Base-by-base conservation (phyloP, 2,329 filamentous ascomycete genomes). In the Cladosporium oxysporum region DNA sequence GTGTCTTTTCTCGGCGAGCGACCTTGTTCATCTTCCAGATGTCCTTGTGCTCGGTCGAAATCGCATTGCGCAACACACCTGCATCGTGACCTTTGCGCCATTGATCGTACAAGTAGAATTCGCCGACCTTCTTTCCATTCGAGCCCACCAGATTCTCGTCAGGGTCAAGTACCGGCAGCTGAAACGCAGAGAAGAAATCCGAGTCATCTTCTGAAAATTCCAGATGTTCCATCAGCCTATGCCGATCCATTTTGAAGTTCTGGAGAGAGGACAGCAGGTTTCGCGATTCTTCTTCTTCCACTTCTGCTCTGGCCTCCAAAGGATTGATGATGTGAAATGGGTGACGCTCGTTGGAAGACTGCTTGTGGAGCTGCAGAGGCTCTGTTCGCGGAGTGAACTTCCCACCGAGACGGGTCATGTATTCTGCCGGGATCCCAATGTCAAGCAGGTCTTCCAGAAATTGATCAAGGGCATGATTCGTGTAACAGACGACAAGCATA, bases 351-450 rank as follows among this genome's bases (percentile, higher is more conserved):
- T 81, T 77, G 0, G 71, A 62, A 0, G 79, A 76, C 8, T 88
- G 79, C 62, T 84, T 87, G 8, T 81, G 74, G 0, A 72, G 71
- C 18, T 83, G 71, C 0, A 90, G 73, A 3, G 74, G 69, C 33
- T 83, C 79, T 0, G 86, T 88, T 64, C 86, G 57, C 26, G 57
- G 18, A 5, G 69, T 85, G 2, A 83, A 86, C 31, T 82, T 82
- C 0, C 81, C 82, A 0, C 89, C 88, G 3, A 91, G 84, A 0
- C 88, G 85, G 37, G 90, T 82, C 41, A 90, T 80, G 5, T 83
- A 78, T 0, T 76, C 69, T 5, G 55, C 41, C 8, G 49, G 90
- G 2, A 85, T 74, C 0, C 79, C 79, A 2, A 77, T 79, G 7
- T 85, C 78, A 0, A 87, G 64, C 0, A 91, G 74, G 66, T 89